Conservation (phyloP, 768 basidiomycete species). For the Cyathus striatus region DNA sequence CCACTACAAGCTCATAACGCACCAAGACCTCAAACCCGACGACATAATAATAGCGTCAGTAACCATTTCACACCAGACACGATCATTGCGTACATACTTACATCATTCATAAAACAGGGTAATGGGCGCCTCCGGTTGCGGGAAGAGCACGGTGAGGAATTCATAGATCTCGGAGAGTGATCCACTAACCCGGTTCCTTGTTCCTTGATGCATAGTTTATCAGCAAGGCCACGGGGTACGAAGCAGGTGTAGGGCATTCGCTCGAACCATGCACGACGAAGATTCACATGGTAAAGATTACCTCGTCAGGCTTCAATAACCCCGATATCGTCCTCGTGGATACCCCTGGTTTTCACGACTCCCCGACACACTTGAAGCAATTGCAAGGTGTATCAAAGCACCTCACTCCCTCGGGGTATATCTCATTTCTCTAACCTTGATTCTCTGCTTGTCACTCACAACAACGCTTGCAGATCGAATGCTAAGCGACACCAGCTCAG, state of each 20-base stretch:
- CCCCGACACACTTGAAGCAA: constrained; percentile 6
- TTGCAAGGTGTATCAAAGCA: constrained; percentile 6
- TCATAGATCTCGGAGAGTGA: not conserved
- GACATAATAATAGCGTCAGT: no score
- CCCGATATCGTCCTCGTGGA: constrained; percentile 9
- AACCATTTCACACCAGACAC: not conserved
- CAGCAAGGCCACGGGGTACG: constrained; percentile 4
- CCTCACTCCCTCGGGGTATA: no score
- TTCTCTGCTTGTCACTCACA: not conserved
- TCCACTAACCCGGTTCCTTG: not conserved
- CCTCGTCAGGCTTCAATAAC: not conserved
- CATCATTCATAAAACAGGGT: constrained; percentile 3
- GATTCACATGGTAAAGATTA: no score
- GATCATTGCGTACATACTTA: not conserved
- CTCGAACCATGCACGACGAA: constrained; percentile 8
- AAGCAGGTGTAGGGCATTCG: constrained; percentile 1
- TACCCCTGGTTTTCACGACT: constrained; percentile 12
- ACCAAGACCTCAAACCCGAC: no score
- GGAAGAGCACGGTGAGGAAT: constrained; percentile 6
- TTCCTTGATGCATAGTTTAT: no score
- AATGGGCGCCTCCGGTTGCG: constrained; percentile 7
- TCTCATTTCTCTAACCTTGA: not conserved
- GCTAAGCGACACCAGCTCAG: constrained; percentile 6
- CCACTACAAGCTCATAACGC: no score
- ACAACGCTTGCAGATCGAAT: not conserved